Evolutionary conservation across 805 yeast genomes (phyloP).

Genomic region (Kregervanrija fluxuum): DNA sequence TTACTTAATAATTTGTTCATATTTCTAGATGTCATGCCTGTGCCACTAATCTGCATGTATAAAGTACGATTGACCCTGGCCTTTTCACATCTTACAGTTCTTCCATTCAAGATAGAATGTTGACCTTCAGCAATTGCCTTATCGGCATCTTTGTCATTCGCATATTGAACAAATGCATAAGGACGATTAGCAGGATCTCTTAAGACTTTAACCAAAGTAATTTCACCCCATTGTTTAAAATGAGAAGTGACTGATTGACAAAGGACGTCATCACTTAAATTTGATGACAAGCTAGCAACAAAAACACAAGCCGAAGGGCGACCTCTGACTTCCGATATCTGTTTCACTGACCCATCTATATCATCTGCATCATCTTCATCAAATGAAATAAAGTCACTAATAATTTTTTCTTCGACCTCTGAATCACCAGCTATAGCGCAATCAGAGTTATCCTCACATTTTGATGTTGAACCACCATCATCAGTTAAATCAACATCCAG

Average conservation of each 20-base stretch:
- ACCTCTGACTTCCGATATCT: slow-evolving; percentile 31
- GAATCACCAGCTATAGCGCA: not conserved
- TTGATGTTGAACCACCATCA: not conserved
- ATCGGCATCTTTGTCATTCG: slow-evolving; percentile 61
- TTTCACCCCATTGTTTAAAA: slow-evolving; percentile 64
- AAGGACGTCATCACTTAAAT: slow-evolving; percentile 61
- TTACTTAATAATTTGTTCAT: slow-evolving; percentile 34
- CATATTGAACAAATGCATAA: slow-evolving; percentile 87
- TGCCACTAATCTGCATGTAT: slow-evolving; percentile 38
- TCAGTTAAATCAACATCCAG: not conserved
- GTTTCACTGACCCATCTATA: slow-evolving; percentile 8
- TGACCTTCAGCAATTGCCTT: slow-evolving; percentile 64
- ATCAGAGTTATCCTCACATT: not conserved
- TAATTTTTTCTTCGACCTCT: slow-evolving; percentile 1
- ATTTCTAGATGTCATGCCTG: slow-evolving; percentile 18
- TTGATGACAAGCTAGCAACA: slow-evolving; percentile 76
- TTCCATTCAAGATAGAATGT: slow-evolving; percentile 59
- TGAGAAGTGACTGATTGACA: slow-evolving; percentile 61
- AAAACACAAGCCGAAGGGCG: slow-evolving; percentile 84
- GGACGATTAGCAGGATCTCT: slow-evolving; percentile 80
- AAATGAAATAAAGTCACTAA: not conserved
- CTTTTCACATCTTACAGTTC: slow-evolving; percentile 78
- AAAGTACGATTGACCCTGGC: slow-evolving; percentile 90
- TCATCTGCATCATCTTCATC: not conserved
- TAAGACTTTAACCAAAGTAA: slow-evolving; percentile 71